Percentiles rank a stretch among this genome's conserved stretches.
phyloP scores from a whole-genome alignment of 352 stramenopile genomes.

The Pythium sp. region DNA sequence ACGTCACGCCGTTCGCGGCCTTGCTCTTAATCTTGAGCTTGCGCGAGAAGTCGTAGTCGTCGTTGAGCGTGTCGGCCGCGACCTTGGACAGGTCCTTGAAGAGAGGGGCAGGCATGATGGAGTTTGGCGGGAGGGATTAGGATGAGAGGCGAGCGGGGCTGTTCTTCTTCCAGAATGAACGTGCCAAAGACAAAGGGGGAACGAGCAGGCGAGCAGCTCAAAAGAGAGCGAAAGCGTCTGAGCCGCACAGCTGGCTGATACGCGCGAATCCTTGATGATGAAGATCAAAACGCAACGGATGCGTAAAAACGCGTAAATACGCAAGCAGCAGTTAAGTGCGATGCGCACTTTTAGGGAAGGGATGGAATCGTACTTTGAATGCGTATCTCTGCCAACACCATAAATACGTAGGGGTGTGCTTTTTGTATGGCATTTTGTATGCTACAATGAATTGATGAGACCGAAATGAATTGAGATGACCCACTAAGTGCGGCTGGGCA shows the following conservation, averaged over 20 bases:
- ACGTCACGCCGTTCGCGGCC: constrained; percentile 66
- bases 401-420: background rate
- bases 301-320: constrained; percentile 20
- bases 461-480: background rate
- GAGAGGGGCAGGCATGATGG: constrained; percentile 50
- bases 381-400: background rate
- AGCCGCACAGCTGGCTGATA: background rate
- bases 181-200: background rate
- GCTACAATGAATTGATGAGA: background rate
- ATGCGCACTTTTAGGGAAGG: background rate
- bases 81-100: constrained; percentile 86
- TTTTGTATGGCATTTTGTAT: background rate
- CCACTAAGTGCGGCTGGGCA: background rate
- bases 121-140: constrained; percentile 29
- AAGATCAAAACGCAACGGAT: background rate
- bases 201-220: constrained; percentile 5
- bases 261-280: background rate
- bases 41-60: constrained; percentile 79
- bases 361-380: background rate
- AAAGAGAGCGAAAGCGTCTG: background rate
- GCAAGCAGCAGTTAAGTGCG: background rate
- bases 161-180: constrained; percentile 11
- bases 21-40: constrained; percentile 86
- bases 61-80: constrained; percentile 63
- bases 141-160: background rate